Percentiles rank a stretch among this genome's conserved stretches.
Conservation (phyloP, 208 protist genomes). For the Acanthamoeba lenticulata region DNA sequence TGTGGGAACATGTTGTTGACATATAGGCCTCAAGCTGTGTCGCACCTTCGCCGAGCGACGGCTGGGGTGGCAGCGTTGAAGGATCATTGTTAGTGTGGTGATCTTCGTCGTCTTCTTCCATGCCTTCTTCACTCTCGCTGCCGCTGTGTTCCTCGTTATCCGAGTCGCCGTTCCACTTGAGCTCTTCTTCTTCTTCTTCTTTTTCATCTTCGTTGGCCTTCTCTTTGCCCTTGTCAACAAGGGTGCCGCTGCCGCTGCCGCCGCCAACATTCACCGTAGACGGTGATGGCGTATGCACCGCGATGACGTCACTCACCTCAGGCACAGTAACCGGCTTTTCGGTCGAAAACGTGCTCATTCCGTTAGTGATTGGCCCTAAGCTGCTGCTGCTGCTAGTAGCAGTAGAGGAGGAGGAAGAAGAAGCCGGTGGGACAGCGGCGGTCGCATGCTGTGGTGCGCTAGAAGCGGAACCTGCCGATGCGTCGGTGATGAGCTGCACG, state of each 20-base stretch:
- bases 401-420: no score
- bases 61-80: neutral
- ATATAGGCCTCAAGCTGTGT: no score
- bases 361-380: neutral
- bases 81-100: neutral
- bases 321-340: no score
- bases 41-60: neutral
- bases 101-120: neutral
- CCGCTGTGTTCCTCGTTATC: slow-evolving; percentile 18
- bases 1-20: no score
- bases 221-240: neutral
- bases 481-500: neutral
- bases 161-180: slow-evolving; percentile 16
- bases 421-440: neutral
- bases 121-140: slow-evolving; percentile 49
- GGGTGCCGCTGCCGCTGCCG: neutral
- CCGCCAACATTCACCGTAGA: no score
- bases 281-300: no score
- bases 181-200: neutral
- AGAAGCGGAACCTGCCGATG: neutral
- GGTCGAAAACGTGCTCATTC: neutral
- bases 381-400: neutral
- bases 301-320: no score
- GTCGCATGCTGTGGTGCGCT: neutral
- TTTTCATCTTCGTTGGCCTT: neutral